Evolutionary conservation across 371 early-diverging fungal species (phyloP), one percentile per base, ranked within the genome.

Genomic region (Rhizopus stolonifer): DNA sequence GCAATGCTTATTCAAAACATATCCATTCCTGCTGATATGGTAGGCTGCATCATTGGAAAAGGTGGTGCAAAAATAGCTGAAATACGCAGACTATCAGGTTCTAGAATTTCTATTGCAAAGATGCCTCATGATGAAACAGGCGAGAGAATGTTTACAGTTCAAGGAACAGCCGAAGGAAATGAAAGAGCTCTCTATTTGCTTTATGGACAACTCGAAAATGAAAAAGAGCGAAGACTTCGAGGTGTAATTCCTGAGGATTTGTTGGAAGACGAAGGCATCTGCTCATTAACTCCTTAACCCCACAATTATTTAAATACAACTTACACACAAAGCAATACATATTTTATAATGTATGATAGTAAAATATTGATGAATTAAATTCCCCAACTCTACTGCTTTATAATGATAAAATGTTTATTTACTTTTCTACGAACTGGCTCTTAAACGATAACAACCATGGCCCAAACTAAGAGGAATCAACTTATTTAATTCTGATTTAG

Each of bases 21-120:
- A 54, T 86, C 83, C 43, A 91, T 95, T 53, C 93, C 96, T 6
- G 82, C 82, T 52, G 93, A 94, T 65, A 89, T 93, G 90, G 94
- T 95, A 39, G 96, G 96, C 22, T 90, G 92, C 60, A 89, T 96
- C 56, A 96, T 96, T 60, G 96, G 96, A 60, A 92, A 90, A 70
- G 86, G 81, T 18, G 96, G 96, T 14, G 67, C 82, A 26, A 89
- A 89, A 65, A 95, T 96, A 58, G 89, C 93, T 42, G 94, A 94
- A 69, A 91, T 96, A 54, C 88, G 96, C 50, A 80, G 85, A 36
- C 65, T 85, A 21, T 88, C 91, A 17, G 94, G 94, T 14, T 88
- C 92, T 45, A 81, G 88, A 59, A 90, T 95, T 58, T 87, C 87
- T 49, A 90, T 94, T 67, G 90, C 90, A 48, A 89, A 89, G 68